Conservation (phyloP, 164 flowering plant genomes). For the Magnolia changhungtana region DNA sequence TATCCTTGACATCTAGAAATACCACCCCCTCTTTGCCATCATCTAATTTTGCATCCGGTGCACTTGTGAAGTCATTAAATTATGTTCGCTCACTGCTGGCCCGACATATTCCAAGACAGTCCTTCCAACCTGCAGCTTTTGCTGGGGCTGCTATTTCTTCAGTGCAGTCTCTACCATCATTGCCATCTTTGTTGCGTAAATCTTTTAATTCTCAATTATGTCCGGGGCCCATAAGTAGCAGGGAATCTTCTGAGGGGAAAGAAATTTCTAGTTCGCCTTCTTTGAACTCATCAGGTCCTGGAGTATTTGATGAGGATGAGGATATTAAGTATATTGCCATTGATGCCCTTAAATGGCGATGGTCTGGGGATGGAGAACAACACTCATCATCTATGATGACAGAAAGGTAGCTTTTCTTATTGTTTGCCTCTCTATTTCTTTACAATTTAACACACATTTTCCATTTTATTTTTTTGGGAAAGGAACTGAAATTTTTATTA, state of each 20-base stretch:
- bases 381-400: conserved; percentile 31
- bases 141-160: conserved; percentile 69
- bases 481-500: no score
- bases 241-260: conserved; percentile 62
- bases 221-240: conserved; percentile 38
- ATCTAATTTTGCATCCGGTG: conserved; percentile 69
- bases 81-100: conserved; percentile 85
- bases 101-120: conserved; percentile 68
- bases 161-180: conserved; percentile 77
- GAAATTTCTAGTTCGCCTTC: conserved; percentile 47
- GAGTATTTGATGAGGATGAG: conserved; percentile 47
- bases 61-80: conserved; percentile 80
- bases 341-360: conserved; percentile 90
- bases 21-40: conserved; percentile 49
- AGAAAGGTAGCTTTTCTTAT: conserved; percentile 47
- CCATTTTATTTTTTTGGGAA: no score
- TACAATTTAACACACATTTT: not conserved
- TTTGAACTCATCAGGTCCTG: conserved; percentile 40
- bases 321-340: conserved; percentile 50
- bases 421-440: not conserved
- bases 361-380: conserved; percentile 49
- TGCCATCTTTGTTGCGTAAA: conserved; percentile 82
- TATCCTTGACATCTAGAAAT: conserved; percentile 39
- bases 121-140: conserved; percentile 80
- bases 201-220: conserved; percentile 79